Percentiles rank a stretch among this genome's conserved stretches.
phyloP scores from a whole-genome alignment of 2,329 filamentous ascomycete genomes.

The Hymenoscyphus scutula region DNA sequence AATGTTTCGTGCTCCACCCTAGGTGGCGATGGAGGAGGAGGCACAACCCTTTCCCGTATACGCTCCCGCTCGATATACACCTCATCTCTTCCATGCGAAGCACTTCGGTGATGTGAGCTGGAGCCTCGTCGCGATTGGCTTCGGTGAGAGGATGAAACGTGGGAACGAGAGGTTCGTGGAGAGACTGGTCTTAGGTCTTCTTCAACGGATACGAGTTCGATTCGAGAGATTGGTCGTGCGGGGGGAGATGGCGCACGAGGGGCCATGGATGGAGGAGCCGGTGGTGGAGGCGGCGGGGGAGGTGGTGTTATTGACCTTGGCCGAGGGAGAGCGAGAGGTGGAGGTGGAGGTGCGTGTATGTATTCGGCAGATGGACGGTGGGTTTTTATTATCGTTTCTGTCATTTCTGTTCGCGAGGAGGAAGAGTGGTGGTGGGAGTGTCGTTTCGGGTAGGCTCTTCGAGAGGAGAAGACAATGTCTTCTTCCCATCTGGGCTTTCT shows the following conservation, averaged over 20 bases:
- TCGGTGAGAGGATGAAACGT: slow-evolving; percentile 5
- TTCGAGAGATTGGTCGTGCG: slow-evolving; percentile 10
- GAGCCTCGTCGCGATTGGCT: background rate
- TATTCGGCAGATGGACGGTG: slow-evolving; percentile 19
- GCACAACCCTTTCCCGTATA: slow-evolving; percentile 19
- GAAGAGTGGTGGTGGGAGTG: slow-evolving; percentile 7
- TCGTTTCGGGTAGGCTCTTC: slow-evolving; percentile 13
- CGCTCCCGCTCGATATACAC: slow-evolving; percentile 32
- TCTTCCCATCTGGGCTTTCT: slow-evolving; percentile 28
- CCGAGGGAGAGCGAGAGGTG: slow-evolving; percentile 11
- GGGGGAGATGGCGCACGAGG: slow-evolving; percentile 11
- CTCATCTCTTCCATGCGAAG: slow-evolving; percentile 20
- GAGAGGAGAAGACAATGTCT: slow-evolving; percentile 26
- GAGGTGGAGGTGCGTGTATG: slow-evolving; percentile 18
- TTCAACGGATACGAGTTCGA: slow-evolving; percentile 26
- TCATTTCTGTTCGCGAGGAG: slow-evolving; percentile 15
- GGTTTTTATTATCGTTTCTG: slow-evolving; percentile 21
- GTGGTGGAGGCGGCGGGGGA: slow-evolving; percentile 14
- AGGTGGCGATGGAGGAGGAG: slow-evolving; percentile 7
- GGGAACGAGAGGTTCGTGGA: slow-evolving; percentile 15
- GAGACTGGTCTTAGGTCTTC: slow-evolving; percentile 15
- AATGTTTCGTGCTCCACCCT: slow-evolving; percentile 24
- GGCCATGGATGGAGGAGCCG: background rate
- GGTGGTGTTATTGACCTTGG: background rate
- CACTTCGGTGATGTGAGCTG: background rate